Base-by-base conservation (phyloP, 208 protist genomes). In the Trypanosomatidae sp. region DNA sequence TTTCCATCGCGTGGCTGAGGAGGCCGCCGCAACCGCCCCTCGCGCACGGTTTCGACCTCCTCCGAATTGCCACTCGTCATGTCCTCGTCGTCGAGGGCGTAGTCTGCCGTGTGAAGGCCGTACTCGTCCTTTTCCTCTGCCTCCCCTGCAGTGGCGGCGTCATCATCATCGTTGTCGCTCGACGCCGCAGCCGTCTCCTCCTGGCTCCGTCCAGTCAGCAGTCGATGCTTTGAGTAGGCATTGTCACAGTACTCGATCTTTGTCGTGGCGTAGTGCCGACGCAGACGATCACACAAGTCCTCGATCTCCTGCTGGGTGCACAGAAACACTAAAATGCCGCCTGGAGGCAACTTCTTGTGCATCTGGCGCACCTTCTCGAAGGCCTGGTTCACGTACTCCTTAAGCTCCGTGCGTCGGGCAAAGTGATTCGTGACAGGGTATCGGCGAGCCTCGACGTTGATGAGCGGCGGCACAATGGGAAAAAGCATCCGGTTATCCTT, bases 391-490 rank as follows among this genome's bases (percentile, higher is more conserved):
- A 99, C 74, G 85, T 99, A 99, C 65, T 99, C 89, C 43, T 91
- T 86, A 59, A 97, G 67, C 52, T 97, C 90, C 1, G 99, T 99
- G 49, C 86, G 82, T 19, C 92, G 86, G 30, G 93, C 92, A 89
- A 98, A 99, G 85, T 99, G 99, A 69, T 99, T 97, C 2, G 93
- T 98, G 33, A 99, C 99, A 0, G 98, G 96, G 83, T 93, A 99
- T 78, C 99, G 98, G 39, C 99, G 96, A 0, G 95, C 90, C 62
- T 98, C 92, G 25, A 99, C 97, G 58, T 96, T 95, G 69, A 99
- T 91, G 22, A 99, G 91, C 15, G 95, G 97, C 25, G 98, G 99
- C 44, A 79, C 58, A 33, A 80, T 79, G 1, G 97, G 91, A 79
- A 99, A 99, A n/a, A 99, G 83, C 13, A 69, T 79, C 8, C 66